Conservation (phyloP, 2,329 filamentous ascomycete species). For the Colletotrichum sp. region DNA sequence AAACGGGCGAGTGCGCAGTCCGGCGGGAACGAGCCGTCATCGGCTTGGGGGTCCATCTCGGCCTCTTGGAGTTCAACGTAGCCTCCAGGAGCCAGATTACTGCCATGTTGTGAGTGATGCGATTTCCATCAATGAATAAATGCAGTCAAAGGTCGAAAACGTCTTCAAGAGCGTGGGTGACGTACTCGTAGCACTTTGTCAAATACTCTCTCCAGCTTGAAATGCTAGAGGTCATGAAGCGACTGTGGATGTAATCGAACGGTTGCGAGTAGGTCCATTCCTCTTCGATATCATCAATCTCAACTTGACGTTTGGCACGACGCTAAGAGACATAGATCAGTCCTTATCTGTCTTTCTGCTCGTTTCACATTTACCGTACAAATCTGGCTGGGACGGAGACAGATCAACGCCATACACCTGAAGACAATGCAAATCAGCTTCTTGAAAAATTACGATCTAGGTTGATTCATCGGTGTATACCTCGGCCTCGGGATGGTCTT, state of each 20-base stretch:
- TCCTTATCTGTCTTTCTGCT: not conserved
- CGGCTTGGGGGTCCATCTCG: not conserved
- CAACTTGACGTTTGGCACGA: conserved; percentile 49
- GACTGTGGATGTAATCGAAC: conserved; percentile 36
- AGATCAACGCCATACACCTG: not conserved
- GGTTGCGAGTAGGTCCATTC: conserved; percentile 34
- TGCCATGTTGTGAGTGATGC: not conserved
- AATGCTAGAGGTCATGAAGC: conserved; percentile 19
- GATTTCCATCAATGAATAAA: rapidly evolving
- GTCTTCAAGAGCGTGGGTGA: rapidly evolving
- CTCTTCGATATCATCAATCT: conserved; percentile 39
- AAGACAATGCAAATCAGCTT: not conserved
- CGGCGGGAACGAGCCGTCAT: not conserved
- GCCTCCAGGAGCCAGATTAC: not conserved
- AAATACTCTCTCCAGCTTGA: conserved; percentile 38
- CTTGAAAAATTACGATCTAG: not conserved
- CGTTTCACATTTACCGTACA: not conserved
- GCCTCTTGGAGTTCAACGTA: not conserved
- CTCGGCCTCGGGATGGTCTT: not conserved
- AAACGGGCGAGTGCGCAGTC: not conserved
- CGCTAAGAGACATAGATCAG: conserved; percentile 16
- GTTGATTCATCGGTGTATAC: not conserved
- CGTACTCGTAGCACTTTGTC: conserved; percentile 35
- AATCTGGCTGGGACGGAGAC: not conserved
- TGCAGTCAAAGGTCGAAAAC: rapidly evolving